Percentiles rank a stretch among this genome's conserved stretches.
phyloP scores from a whole-genome alignment of 345 rosid species.

The Eucalyptus regnans region DNA sequence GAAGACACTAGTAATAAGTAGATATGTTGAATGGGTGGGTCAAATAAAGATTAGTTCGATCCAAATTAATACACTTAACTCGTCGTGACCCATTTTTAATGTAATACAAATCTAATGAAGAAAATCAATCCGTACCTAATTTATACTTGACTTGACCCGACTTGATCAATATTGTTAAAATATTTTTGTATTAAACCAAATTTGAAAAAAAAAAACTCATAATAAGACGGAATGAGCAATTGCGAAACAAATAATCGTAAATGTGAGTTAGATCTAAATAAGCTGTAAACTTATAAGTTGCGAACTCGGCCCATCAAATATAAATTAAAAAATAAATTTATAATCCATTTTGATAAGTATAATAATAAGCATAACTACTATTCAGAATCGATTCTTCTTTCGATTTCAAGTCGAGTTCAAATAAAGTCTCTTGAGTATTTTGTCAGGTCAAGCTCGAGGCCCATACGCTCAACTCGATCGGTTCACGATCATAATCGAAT shows the following conservation, averaged over 20 bases:
- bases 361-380: accelerated
- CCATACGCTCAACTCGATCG: background rate
- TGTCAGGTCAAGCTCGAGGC: background rate
- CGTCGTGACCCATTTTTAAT: no score
- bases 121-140: accelerated
- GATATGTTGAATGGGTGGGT: background rate
- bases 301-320: accelerated
- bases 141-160: no score
- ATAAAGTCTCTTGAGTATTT: background rate
- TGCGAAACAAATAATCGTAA: accelerated
- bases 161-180: no score
- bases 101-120: no score
- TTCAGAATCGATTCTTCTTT: accelerated
- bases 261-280: background rate
- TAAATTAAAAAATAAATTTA: no score
- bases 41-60: no score
- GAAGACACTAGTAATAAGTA: background rate
- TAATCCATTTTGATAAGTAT: accelerated
- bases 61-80: no score
- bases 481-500: background rate
- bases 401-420: background rate
- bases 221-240: accelerated
- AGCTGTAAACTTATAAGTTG: accelerated
- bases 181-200: no score
- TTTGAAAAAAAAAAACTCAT: no score